Base-by-base conservation (phyloP, 148 eudicot species). In the Polygonum maritimum region DNA sequence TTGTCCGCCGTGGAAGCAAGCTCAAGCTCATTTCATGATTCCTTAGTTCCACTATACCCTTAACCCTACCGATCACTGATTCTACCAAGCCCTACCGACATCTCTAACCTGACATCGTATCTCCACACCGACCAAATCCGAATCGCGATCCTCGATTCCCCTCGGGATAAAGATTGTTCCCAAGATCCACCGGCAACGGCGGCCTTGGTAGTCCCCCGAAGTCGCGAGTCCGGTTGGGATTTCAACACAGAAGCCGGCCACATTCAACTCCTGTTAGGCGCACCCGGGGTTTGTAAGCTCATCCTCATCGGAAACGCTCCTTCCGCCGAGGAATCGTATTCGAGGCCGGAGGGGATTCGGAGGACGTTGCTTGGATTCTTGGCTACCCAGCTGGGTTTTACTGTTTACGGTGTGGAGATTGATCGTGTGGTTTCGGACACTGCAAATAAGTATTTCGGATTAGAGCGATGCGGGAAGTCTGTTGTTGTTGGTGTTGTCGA, bases 131-230 rank as follows among this genome's bases (percentile, higher is more conserved):
- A 83, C 2, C 79, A 58, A 73, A 82, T 90, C 82, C 96, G 85
- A 74, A 76, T 92, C 74, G 82, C 97, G 77, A 89, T 92, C 51
- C 92, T 92, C 71, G 99, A 95, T 84, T 90, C 97, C 13, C 92
- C 92, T 19, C 63, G 78, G 86, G n/a, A n/a, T n/a, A 3, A 26
- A 7, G 31, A 55, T n/a, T n/a, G n/a, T 76, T n/a, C n/a, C n/a
- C n/a, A n/a, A n/a, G 26, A 41, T 71, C 38, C 82, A 49, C 82
- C 85, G 9, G 63, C 44, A 58, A 58, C 82, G 71, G 97, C 90
- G 38, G 96, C 97, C 63, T 85, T 95, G 83, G 52, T 89, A 74
- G 96, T 95, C 65, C 99, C 99, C 5, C 69, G 69, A 11, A 48
- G 78, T 84, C 91, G 94, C 38, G 94, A 92, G 75, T 74, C 83